Evolutionary conservation across 495 filamentous ascomycete genomes (phyloP), one percentile per base, ranked within the genome.

Genomic region (Podospora appendiculata): DNA sequence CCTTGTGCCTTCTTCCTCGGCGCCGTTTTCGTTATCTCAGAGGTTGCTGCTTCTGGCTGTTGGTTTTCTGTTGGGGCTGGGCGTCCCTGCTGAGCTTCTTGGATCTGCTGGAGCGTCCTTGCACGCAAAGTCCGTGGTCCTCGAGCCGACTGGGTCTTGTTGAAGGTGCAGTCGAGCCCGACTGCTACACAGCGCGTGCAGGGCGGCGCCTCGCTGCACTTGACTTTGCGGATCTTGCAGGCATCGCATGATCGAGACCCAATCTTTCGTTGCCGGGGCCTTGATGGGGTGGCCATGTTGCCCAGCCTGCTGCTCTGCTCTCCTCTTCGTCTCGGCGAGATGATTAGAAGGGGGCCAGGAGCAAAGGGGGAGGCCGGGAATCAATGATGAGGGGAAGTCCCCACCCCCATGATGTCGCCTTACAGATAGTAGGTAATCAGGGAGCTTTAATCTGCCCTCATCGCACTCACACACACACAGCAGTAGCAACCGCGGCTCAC

Each of bases 191-290:
- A 74, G 6, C 58, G 50, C 40, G 53, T 47, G 36, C 58, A 60
- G 1, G 60, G 59, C 12, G 61, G 47, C 32, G 58, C 53, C 47
- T 73, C 71, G 4, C 61, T 71, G 53, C 74, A 77, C 41, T 63
- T 61, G 50, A 70, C 66, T 47, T 77, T 77, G 8, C 73, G 66
- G 49, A 65, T 68, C 45, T 70, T 74, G 61, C 74, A 76, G 41
- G 70, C 73, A 64, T 71, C 74, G 51, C 73, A 78, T 17, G 67
- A 70, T 32, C 65, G 65, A 6, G 72, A 74, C 16, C 74, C 73
- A 32, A 78, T 60, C 59, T 70, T 64, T 59, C 66, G 46, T 51
- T 59, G 59, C 35, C 54, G 61, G 6, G 55, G 41, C 40, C n/a
- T 32, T 16, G 45, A 32, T 19, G 13, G 41, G 7, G 43, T 13